phyloP scores from a whole-genome alignment of 2,329 filamentous ascomycete species.

The Hymenoscyphus infarciens region DNA sequence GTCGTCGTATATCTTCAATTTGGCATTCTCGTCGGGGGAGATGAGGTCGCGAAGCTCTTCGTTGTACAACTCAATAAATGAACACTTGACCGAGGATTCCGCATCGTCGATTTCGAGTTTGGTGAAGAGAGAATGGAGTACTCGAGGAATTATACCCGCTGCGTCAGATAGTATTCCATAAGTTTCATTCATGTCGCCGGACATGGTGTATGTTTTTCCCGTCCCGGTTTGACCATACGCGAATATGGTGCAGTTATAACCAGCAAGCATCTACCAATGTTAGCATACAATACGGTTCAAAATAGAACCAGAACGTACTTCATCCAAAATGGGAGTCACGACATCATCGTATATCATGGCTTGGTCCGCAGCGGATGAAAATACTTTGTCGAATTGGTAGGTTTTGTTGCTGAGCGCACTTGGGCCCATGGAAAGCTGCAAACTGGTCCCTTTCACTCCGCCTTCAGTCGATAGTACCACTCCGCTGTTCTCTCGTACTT shows the following conservation, averaged over 20 bases:
- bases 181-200: constrained; percentile 89
- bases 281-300: constrained; percentile 10
- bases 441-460: constrained; percentile 79
- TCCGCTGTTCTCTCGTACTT: constrained; percentile 90
- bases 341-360: constrained; percentile 93
- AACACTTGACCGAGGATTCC: constrained; percentile 92
- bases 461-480: constrained; percentile 87
- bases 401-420: constrained; percentile 93
- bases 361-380: constrained; percentile 91
- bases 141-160: constrained; percentile 92
- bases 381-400: constrained; percentile 96
- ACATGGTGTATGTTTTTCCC: constrained; percentile 99
- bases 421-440: constrained; percentile 88
- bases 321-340: constrained; percentile 85
- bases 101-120: constrained; percentile 74
- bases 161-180: constrained; percentile 82
- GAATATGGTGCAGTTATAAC: constrained; percentile 98
- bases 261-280: constrained; percentile 70
- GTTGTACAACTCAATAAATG: constrained; percentile 98
- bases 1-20: constrained; percentile 95
- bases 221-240: constrained; percentile 98
- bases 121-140: constrained; percentile 80
- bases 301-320: constrained; percentile 55
- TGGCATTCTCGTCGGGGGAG: constrained; percentile 73
- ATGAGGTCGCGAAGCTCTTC: constrained; percentile 92